These are phyloP conservation scores for Fallopia convolvulus DNA, from an alignment of 148 eudicot species.

Conservation along the genomic window DNA sequence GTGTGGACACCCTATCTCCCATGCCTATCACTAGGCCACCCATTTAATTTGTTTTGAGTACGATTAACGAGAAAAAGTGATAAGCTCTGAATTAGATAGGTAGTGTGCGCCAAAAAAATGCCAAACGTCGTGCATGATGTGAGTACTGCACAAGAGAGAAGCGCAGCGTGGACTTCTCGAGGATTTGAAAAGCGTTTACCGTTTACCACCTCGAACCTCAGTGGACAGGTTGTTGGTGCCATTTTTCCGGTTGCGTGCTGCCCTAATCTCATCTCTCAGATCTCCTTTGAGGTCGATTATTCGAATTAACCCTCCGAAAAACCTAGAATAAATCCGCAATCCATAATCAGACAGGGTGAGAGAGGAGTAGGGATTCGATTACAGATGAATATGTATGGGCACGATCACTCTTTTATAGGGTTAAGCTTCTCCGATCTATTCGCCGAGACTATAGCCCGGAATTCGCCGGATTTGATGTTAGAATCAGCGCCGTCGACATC, in stretches of 20 bases:
- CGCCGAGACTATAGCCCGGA: conserved; percentile 27
- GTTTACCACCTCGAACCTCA: background rate
- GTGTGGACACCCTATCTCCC: too few species aligned
- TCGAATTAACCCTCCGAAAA: background rate
- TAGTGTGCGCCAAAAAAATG: background rate
- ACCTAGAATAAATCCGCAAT: background rate
- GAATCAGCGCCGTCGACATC: conserved; percentile 17
- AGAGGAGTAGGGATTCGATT: background rate
- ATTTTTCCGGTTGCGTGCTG: background rate
- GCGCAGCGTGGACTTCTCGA: too few species aligned
- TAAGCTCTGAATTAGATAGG: too few species aligned
- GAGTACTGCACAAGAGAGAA: background rate
- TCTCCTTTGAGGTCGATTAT: background rate
- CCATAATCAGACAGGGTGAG: background rate
- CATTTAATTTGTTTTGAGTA: too few species aligned
- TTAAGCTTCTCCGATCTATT: conserved; percentile 45
- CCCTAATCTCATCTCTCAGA: background rate
- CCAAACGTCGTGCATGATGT: background rate
- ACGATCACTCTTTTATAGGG: conserved; percentile 38
- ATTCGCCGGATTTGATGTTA: conserved; percentile 15
- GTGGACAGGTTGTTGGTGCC: background rate
- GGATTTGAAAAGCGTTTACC: background rate
- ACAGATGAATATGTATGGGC: conserved; percentile 40
- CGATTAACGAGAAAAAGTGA: too few species aligned
- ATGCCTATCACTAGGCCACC: too few species aligned